Evolutionary conservation across 139 green algal genomes (phyloP).

Genomic region (Chlorella sp.): DNA sequence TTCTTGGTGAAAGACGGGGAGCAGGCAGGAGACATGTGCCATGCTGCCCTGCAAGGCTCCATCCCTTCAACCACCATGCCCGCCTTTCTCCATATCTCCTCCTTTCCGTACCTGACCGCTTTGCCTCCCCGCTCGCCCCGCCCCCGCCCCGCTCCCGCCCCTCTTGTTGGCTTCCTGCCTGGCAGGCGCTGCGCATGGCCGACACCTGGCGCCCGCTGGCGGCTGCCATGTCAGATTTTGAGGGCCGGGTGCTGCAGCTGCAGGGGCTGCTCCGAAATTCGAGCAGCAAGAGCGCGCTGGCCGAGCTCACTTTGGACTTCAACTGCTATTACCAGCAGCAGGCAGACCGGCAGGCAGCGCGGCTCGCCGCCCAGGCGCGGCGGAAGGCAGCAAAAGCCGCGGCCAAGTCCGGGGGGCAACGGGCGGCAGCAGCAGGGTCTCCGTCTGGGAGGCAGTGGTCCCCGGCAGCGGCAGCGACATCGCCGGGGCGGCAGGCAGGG

Average conservation of each 20-base stretch:
- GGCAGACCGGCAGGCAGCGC: background rate
- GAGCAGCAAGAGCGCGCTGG: background rate
- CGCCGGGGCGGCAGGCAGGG: background rate
- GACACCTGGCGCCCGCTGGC: slow-evolving; percentile 17
- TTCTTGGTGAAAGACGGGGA: too few species aligned
- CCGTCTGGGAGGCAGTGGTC: background rate
- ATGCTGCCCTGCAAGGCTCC: background rate
- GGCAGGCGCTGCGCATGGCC: slow-evolving; percentile 24
- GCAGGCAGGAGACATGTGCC: background rate
- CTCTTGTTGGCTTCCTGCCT: background rate
- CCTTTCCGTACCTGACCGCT: background rate
- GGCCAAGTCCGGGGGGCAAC: too few species aligned
- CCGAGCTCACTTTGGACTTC: slow-evolving; percentile 32
- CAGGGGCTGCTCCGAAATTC: background rate
- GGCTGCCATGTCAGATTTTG: background rate
- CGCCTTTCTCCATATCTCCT: background rate
- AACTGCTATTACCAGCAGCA: slow-evolving; percentile 13
- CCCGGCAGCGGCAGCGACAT: background rate
- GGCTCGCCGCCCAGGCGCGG: background rate
- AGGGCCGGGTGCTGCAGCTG: slow-evolving; percentile 10
- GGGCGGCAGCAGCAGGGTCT: background rate
- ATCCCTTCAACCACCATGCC: too few species aligned
- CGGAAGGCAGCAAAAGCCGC: background rate
- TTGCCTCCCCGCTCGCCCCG: background rate
- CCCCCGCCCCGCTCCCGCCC: background rate